Evolutionary conservation across 2,329 filamentous ascomycete species (phyloP), one percentile per base, ranked within the genome.

Genomic region (Laburnicola sp.): DNA sequence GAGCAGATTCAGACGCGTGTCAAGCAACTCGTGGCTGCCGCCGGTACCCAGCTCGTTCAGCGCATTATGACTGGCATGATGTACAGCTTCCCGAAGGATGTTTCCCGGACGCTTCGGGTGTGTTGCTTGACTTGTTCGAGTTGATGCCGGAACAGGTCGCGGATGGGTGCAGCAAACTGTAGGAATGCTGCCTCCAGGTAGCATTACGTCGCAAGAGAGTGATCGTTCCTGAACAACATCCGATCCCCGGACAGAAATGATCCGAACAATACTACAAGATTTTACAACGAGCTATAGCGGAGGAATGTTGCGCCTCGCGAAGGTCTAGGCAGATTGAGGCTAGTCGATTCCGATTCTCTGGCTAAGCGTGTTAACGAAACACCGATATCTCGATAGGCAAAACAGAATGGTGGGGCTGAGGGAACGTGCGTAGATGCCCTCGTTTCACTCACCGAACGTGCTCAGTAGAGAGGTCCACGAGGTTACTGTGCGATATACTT

Each of bases 51-150:
- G 49, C 79, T 99, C 26, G 86, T 94, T 6, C 93, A 96, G 74
- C 88, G 92, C 57, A 86, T 96, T 51, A 81, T 99, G 77, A 94
- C 92, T 1, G 94, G 94, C 53, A 96, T 99, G 92, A 97, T 99
- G 93, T 97, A 97, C 71, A 95, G 88, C 0, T 99, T 99, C 76
- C 95, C 94, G 85, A 89, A 37, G 94, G 97, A 72, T 97, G 92
- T 75, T 96, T 97, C 68, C 87, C 92, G 0, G 94, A 99, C 69
- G 92, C 91, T 11, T 96, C 91, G 42, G 92, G 91, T 3, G 90
- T 96, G n/a, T 76, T 99, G 45, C 84, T 99, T 53, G 86, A 87
- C 3, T 80, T 97, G 58, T 96, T 99, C 69, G 88, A 96, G 71
- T 78, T 97, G 35, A 79, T 95, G 67, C 94, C 94, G 0, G 79